These are phyloP conservation scores for Ricinus communis DNA, from an alignment of 345 rosid genomes.

Conservation along the genomic window DNA sequence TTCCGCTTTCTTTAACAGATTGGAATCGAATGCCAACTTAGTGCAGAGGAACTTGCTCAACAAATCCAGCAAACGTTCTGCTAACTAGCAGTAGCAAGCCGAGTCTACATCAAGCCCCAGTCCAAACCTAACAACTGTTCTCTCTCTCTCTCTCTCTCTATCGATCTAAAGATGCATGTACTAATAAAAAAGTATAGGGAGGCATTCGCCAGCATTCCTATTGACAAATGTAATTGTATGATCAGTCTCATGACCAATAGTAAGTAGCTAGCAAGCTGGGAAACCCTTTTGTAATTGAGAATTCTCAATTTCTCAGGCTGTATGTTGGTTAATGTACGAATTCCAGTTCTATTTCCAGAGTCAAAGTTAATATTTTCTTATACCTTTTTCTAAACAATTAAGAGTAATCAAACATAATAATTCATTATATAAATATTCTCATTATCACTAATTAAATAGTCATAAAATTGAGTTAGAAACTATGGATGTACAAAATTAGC, in stretches of 20 bases:
- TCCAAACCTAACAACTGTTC: background rate
- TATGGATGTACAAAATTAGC: no score
- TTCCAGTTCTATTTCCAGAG: background rate
- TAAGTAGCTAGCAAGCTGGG: background rate
- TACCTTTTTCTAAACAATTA: background rate
- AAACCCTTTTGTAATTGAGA: background rate
- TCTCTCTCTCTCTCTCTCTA: background rate
- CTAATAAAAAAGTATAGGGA: conserved; percentile 4
- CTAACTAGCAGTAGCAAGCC: conserved; percentile 14
- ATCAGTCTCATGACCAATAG: conserved; percentile 8
- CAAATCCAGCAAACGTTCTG: conserved; percentile 85
- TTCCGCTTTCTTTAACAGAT: conserved; percentile 50
- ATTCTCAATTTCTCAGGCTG: conserved; percentile 10
- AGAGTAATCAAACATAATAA: no score
- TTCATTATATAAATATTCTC: no score
- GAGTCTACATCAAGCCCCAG: no score
- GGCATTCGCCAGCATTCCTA: conserved; percentile 10
- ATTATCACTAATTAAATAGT: no score
- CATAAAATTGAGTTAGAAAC: no score
- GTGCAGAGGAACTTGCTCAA: conserved; percentile 91
- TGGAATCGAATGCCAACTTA: conserved; percentile 93
- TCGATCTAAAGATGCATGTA: background rate
- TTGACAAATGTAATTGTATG: conserved; percentile 15
- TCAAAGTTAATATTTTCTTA: background rate
- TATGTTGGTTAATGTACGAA: background rate